Evolutionary conservation across 2,329 filamentous ascomycete species (phyloP), one percentile per base, ranked within the genome.

Genomic region (Ascochyta lentis): DNA sequence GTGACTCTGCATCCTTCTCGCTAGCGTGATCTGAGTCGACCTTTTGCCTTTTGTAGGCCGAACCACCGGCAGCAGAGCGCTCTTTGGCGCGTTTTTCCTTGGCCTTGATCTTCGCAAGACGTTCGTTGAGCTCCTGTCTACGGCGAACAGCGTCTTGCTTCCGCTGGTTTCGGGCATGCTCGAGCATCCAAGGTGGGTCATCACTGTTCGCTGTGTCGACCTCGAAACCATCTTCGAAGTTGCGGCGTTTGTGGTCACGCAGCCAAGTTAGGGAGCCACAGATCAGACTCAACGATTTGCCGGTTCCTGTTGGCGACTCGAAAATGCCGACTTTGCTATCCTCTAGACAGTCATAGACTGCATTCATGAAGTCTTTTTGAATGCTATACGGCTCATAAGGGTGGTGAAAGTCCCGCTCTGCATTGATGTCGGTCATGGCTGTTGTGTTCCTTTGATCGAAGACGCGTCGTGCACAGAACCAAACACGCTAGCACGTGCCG

Each of bases 241-340:
- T 64, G 68, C 80, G 72, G 76, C 86, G 80, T 73, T 96, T 94
- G 76, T 93, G 85, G 53, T 91, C 85, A 43, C 93, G 88, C n/a
- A 97, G 81, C 93, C 93, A 97, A 3, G 92, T 96, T 67, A 97
- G 76, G 6, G 92, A 88, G 37, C 89, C 90, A 71, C 93, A 97
- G 60, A 97, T 95, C 26, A 97, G 81, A 62, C 93, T 96, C 40
- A 97, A 77, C 1, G 93, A 96, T 83, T 97, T 97, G 40, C 93
- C 93, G 82, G 86, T 89, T 74, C 93, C 93, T 38, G 93, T 97
- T n/a, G 93, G 93, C 41, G 91, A 96, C 72, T 97, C 93, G 41
- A 97, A 88, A 39, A 97, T 92, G 27, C 91, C 93, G 42, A 96
- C 82, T 69, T 93, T 91, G 8, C 90, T 89, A 38, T 89, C 75